Evolutionary conservation across 2,329 filamentous ascomycete genomes (phyloP).

Genomic region (Chalara sp.): DNA sequence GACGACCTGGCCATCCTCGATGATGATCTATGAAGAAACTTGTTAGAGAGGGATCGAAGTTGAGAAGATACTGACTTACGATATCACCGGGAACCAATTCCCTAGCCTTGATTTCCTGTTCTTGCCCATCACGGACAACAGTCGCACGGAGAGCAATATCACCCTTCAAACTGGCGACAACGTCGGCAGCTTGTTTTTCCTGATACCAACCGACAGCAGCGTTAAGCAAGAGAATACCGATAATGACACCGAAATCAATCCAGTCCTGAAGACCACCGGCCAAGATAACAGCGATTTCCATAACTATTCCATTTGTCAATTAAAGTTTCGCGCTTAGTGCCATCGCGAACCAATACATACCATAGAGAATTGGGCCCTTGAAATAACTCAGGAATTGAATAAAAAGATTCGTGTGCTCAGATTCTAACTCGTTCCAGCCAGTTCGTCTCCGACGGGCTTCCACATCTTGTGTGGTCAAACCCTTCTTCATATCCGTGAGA

Average conservation of each 20-base stretch:
- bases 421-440: slow-evolving; percentile 65
- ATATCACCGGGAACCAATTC: slow-evolving; percentile 74
- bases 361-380: slow-evolving; percentile 69
- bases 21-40: slow-evolving; percentile 43
- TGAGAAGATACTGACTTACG: slow-evolving; percentile 37
- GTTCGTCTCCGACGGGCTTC: slow-evolving; percentile 58
- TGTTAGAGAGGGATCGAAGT: neutral
- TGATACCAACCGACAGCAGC: slow-evolving; percentile 74
- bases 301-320: slow-evolving; percentile 42
- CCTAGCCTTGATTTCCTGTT: slow-evolving; percentile 64
- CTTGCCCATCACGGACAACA: slow-evolving; percentile 60
- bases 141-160: slow-evolving; percentile 70
- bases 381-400: slow-evolving; percentile 71
- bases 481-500: slow-evolving; percentile 58
- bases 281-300: slow-evolving; percentile 70
- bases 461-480: slow-evolving; percentile 52
- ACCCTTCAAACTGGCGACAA: slow-evolving; percentile 68
- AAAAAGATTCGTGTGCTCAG: slow-evolving; percentile 71
- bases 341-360: slow-evolving; percentile 37
- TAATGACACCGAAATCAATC: slow-evolving; percentile 73
- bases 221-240: slow-evolving; percentile 69
- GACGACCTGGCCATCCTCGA: slow-evolving; percentile 66
- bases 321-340: neutral
- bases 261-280: slow-evolving; percentile 69
- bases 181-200: slow-evolving; percentile 74